Evolutionary conservation across 345 rosid species (phyloP).

Genomic region (Lepidium aucheri): DNA sequence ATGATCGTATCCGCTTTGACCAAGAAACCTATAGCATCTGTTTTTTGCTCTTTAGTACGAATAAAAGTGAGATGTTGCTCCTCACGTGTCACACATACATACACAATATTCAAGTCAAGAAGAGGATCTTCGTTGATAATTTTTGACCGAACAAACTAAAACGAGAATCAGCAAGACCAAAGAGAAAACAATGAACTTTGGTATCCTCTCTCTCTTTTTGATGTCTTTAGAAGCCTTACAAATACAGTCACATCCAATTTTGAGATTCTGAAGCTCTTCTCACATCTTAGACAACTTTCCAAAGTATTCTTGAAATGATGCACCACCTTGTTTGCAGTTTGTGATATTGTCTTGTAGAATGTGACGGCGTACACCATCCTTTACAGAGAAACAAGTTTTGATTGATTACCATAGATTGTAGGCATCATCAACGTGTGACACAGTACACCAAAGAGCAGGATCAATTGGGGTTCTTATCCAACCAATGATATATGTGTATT

Average conservation of each 20-base stretch:
- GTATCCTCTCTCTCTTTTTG: neutral
- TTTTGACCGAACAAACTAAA: too few relatives aligned
- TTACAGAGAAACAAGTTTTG: too few relatives aligned
- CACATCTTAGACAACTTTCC: neutral
- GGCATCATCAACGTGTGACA: too few relatives aligned
- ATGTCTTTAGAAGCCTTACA: neutral
- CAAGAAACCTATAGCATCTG: too few relatives aligned
- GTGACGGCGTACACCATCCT: neutral
- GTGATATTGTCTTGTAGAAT: neutral
- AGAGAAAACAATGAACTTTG: neutral
- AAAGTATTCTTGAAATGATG: neutral
- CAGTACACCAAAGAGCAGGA: too few relatives aligned
- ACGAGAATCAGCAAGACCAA: neutral
- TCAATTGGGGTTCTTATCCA: too few relatives aligned
- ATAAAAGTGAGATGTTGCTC: too few relatives aligned
- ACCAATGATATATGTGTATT: neutral
- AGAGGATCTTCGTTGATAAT: neutral
- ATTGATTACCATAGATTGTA: too few relatives aligned
- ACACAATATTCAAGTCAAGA: neutral
- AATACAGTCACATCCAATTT: neutral
- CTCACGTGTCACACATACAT: too few relatives aligned
- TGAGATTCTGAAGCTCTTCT: neutral
- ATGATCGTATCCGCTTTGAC: too few relatives aligned
- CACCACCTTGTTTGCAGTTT: neutral
- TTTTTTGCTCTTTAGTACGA: too few relatives aligned